Conservation (phyloP, 805 yeast genomes). For the Candida argentea region DNA sequence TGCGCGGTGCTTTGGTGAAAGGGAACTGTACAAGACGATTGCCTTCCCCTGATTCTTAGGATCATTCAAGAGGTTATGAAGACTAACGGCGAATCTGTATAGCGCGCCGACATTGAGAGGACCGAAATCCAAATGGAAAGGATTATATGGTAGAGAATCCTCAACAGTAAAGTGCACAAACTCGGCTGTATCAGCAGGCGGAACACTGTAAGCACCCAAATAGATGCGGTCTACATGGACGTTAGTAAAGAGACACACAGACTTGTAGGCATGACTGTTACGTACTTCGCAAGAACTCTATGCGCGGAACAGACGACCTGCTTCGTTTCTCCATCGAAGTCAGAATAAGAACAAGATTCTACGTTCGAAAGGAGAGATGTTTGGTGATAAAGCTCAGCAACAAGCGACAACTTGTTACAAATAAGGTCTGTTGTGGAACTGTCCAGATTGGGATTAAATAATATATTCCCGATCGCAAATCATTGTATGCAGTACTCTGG, state of each 20-base stretch:
- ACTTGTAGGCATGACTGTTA: constrained; percentile 5
- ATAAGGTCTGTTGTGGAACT: too few species aligned
- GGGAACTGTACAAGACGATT: constrained; percentile 80
- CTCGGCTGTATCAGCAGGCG: constrained; percentile 68
- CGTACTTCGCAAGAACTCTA: constrained; percentile 36
- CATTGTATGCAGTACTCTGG: background rate
- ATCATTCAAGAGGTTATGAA: constrained; percentile 86
- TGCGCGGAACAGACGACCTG: constrained; percentile 19
- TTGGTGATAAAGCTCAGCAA: too few species aligned
- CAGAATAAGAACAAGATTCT: too few species aligned
- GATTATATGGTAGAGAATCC: constrained; percentile 82
- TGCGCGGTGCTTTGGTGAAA: constrained; percentile 72
- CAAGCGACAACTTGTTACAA: too few species aligned
- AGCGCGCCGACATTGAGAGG: constrained; percentile 90
- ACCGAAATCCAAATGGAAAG: constrained; percentile 96
- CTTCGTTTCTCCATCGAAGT: too few species aligned
- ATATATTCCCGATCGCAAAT: too few species aligned
- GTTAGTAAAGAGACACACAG: background rate
- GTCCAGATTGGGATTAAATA: too few species aligned
- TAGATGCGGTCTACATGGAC: constrained; percentile 50
- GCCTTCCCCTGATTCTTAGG: constrained; percentile 78
- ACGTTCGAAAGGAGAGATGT: too few species aligned
- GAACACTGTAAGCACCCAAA: constrained; percentile 76
- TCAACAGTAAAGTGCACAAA: constrained; percentile 86
- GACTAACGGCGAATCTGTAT: constrained; percentile 88